Conservation (phyloP, 2,329 filamentous ascomycete genomes). For the Tolypocladium guangdongense region DNA sequence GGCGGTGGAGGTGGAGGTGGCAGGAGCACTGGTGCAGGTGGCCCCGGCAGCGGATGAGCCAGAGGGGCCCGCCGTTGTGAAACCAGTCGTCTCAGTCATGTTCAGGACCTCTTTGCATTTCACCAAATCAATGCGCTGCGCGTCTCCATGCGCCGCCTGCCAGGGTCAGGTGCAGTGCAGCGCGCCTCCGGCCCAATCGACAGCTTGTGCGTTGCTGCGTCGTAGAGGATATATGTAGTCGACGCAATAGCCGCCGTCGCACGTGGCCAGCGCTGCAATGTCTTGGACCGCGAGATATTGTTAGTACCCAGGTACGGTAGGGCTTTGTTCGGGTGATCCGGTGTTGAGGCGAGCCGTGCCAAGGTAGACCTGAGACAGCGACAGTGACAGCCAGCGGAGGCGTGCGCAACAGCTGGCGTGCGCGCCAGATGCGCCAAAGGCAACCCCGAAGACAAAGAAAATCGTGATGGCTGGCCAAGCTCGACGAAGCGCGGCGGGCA, state of each 20-base stretch:
- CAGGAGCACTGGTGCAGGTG: slow-evolving; percentile 2
- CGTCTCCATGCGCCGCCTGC: neutral
- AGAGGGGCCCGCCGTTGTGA: slow-evolving; percentile 16
- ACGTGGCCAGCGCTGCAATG: neutral
- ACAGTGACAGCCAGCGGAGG: too few species aligned
- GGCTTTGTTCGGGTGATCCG: neutral
- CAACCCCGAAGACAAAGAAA: neutral
- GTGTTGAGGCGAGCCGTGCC: neutral
- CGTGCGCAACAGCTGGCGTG: neutral
- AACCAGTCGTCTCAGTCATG: slow-evolving; percentile 17
- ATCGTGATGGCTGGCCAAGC: neutral
- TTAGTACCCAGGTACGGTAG: too few species aligned
- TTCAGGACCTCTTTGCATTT: neutral
- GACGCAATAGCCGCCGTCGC: neutral
- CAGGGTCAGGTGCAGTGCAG: neutral
- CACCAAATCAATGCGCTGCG: neutral
- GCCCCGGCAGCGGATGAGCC: slow-evolving; percentile 4
- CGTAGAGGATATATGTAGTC: neutral
- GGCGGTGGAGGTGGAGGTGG: slow-evolving; percentile 4
- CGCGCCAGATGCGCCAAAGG: neutral
- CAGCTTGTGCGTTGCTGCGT: neutral
- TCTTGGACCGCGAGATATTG: neutral
- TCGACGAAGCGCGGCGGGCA: neutral
- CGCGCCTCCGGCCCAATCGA: neutral
- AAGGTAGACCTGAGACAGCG: neutral